phyloP scores from a whole-genome alignment of 1,284 basidiomycete species.

The Pholiota adiposa region DNA sequence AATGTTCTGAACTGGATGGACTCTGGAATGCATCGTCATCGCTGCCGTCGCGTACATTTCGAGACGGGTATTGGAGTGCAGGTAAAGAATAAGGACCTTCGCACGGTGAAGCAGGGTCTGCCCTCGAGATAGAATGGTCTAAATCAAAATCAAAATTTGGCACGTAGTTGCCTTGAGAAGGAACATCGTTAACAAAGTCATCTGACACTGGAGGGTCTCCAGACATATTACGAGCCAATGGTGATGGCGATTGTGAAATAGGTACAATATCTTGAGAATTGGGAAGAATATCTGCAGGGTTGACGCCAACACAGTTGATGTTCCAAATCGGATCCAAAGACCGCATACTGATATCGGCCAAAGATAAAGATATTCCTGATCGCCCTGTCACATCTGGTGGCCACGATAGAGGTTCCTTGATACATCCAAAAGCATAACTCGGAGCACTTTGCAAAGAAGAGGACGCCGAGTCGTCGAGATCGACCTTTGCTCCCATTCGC shows the following conservation, averaged over 20 bases:
- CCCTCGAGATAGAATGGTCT: not conserved
- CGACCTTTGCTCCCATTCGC: conserved; percentile 24
- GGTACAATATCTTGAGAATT: not conserved
- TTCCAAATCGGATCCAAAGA: conserved; percentile 30
- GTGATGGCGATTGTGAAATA: not conserved
- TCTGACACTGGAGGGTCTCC: not conserved
- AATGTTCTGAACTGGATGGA: conserved; percentile 32
- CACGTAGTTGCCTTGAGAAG: not conserved
- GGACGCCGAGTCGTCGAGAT: not conserved
- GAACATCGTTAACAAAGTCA: not conserved
- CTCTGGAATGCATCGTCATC: conserved; percentile 27
- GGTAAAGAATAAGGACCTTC: not conserved
- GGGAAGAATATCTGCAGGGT: conserved; percentile 51
- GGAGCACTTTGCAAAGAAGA: not conserved
- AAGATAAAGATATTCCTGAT: conserved; percentile 35
- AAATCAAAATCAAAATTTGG: not conserved
- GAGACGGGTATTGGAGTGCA: not conserved
- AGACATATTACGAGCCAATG: not conserved
- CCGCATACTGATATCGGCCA: conserved; percentile 52
- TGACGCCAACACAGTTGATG: conserved; percentile 36
- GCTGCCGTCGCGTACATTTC: conserved; percentile 6
- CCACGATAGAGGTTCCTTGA: conserved; percentile 4
- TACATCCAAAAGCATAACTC: not conserved
- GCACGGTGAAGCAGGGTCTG: conserved; percentile 12
- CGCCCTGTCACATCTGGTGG: conserved; percentile 10